These are phyloP conservation scores for Sphaerosporella brunnea DNA, from an alignment of 495 filamentous ascomycete species.

Conservation along the genomic window DNA sequence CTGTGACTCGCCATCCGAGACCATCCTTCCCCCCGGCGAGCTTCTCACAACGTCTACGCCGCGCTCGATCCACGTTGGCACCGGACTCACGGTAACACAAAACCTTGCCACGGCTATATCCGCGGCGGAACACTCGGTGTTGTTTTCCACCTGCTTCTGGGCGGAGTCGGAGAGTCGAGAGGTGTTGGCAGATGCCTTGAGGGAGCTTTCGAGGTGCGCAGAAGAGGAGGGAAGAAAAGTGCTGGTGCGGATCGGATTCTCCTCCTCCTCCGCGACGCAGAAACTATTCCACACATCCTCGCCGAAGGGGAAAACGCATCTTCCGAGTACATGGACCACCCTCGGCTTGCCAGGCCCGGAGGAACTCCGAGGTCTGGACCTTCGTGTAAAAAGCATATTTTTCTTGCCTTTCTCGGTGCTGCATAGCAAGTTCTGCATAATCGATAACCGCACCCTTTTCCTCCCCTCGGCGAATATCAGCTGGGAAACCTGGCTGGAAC, in stretches of 20 bases:
- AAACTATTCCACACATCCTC: conserved; percentile 49
- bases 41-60: conserved; percentile 33
- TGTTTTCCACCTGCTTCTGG: conserved; percentile 68
- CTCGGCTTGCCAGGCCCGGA: conserved; percentile 41
- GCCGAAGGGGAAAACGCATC: conserved; percentile 38
- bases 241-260: conserved; percentile 44
- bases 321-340: conserved; percentile 37
- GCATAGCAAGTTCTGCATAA: conserved; percentile 57
- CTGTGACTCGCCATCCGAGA: conserved; percentile 11
- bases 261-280: conserved; percentile 46
- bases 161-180: conserved; percentile 38
- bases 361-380: conserved; percentile 39
- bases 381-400: conserved; percentile 53
- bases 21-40: conserved; percentile 5
- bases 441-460: conserved; percentile 43
- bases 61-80: conserved; percentile 38
- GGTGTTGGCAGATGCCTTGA: conserved; percentile 33
- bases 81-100: conserved; percentile 36
- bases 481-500: conserved; percentile 61
- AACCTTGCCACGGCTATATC: conserved; percentile 39
- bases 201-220: conserved; percentile 32
- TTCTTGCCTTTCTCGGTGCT: conserved; percentile 56
- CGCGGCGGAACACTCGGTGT: conserved; percentile 40
- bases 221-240: conserved; percentile 23
- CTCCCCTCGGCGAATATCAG: conserved; percentile 59